Conservation (phyloP, 352 stramenopile species). For the Phytopythium mirpurense region DNA sequence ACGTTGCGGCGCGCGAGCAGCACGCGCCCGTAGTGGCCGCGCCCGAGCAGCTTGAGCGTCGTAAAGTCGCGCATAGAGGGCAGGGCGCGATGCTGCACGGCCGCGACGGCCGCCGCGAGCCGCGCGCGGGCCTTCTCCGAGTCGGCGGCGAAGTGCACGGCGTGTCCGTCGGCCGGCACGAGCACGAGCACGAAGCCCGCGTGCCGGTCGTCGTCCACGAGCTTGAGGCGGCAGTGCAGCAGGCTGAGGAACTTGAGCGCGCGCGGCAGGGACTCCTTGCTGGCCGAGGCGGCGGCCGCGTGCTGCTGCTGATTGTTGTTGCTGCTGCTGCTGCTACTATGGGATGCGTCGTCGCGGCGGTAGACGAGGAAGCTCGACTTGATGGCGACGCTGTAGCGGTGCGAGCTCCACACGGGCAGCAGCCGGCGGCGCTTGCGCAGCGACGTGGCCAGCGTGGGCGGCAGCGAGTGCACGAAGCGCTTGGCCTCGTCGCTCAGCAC, state of each 20-base stretch:
- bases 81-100: constrained; percentile 51
- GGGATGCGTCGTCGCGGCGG: constrained; percentile 57
- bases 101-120: constrained; percentile 50
- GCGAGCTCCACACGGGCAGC: constrained; percentile 74
- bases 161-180: constrained; percentile 36
- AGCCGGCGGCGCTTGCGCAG: constrained; percentile 82
- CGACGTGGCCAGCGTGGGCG: constrained; percentile 77
- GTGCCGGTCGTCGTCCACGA: constrained; percentile 74
- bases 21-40: constrained; percentile 81
- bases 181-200: constrained; percentile 75
- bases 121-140: constrained; percentile 83
- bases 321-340: too few relatives aligned
- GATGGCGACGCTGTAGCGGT: constrained; percentile 87
- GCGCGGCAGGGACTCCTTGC: constrained; percentile 8
- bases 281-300: too few relatives aligned
- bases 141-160: constrained; percentile 74
- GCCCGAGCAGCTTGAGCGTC: constrained; percentile 78
- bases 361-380: constrained; percentile 85
- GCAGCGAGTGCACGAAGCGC: constrained; percentile 79
- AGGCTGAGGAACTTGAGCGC: constrained; percentile 80
- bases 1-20: constrained; percentile 43
- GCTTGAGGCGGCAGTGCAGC: constrained; percentile 64
- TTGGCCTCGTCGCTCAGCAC: constrained; percentile 75
- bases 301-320: not conserved
- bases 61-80: constrained; percentile 64